A percentile compares a stretch with the other conserved stretches of the same genome.
phyloP scores from a whole-genome alignment of 345 rosid genomes.

The Lepidium africanum region DNA sequence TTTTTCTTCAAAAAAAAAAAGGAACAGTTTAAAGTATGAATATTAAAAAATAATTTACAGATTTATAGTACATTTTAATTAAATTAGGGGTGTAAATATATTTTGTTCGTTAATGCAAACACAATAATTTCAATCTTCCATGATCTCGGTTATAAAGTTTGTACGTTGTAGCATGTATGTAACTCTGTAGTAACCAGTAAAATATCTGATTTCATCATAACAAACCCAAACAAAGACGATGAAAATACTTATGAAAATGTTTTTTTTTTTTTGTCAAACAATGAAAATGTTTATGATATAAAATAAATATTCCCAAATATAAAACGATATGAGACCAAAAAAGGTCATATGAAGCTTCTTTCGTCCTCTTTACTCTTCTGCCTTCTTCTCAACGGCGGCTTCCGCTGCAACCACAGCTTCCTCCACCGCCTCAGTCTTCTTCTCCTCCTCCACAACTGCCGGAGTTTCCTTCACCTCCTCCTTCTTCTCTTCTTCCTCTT shows the following conservation, averaged over 20 bases:
- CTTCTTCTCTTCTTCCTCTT: not conserved
- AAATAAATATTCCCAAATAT: not conserved
- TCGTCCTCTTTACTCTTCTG: slow-evolving; percentile 9
- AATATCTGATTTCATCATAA: slow-evolving; percentile 1
- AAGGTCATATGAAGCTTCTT: not conserved
- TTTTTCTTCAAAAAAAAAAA: too few species aligned
- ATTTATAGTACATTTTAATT: not conserved
- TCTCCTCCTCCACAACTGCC: slow-evolving; percentile 10
- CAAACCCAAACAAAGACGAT: slow-evolving; percentile 1
- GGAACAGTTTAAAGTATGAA: not conserved
- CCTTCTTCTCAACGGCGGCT: slow-evolving; percentile 15
- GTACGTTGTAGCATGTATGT: not conserved
- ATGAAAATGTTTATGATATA: too few species aligned
- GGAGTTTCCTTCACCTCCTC: slow-evolving; percentile 3
- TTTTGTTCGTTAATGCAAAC: not conserved
- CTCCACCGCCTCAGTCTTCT: slow-evolving; percentile 6
- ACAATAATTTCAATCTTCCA: not conserved
- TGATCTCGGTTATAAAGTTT: not conserved
- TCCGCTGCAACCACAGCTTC: slow-evolving; percentile 2
- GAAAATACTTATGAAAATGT: not conserved
- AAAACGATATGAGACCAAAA: slow-evolving; percentile 5
- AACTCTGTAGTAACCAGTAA: not conserved
- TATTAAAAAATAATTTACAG: not conserved
- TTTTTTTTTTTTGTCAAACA: too few species aligned
- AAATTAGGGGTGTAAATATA: not conserved